A percentile compares a stretch with the other conserved stretches of the same genome.
These are phyloP conservation scores for Colletotrichum costaricense DNA, from an alignment of 2,329 filamentous ascomycete genomes.

Conservation along the genomic window DNA sequence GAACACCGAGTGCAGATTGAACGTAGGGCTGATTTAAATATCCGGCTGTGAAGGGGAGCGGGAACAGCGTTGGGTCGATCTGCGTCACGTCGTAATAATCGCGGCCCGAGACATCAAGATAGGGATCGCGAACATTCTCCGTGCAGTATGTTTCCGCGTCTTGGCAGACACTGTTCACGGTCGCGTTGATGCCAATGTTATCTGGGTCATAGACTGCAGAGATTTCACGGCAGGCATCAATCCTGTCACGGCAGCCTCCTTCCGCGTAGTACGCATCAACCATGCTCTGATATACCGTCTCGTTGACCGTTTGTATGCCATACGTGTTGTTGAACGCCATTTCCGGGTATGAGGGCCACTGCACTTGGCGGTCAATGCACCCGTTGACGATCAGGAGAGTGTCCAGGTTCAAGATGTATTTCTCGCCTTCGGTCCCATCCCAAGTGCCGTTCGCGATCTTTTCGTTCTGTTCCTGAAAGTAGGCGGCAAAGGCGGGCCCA, in stretches of 20 bases:
- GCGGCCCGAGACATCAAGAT: slow-evolving; percentile 9
- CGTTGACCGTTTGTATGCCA: slow-evolving; percentile 44
- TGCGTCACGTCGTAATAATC: slow-evolving; percentile 39
- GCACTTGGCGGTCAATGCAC: slow-evolving; percentile 59
- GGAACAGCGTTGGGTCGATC: slow-evolving; percentile 36
- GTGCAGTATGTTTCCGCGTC: slow-evolving; percentile 31
- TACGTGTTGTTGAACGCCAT: slow-evolving; percentile 49
- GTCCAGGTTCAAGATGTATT: slow-evolving; percentile 56
- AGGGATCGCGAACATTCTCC: slow-evolving; percentile 30
- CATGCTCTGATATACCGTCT: slow-evolving; percentile 44
- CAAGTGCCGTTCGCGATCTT: slow-evolving; percentile 55
- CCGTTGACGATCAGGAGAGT: slow-evolving; percentile 68
- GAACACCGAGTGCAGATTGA: slow-evolving; percentile 71
- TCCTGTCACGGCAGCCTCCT: slow-evolving; percentile 64
- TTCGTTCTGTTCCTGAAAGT: slow-evolving; percentile 67
- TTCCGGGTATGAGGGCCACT: slow-evolving; percentile 46
- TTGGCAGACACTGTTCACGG: slow-evolving; percentile 38
- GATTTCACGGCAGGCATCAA: slow-evolving; percentile 61
- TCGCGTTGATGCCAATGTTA: slow-evolving; percentile 41
- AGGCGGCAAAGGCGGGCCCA: slow-evolving; percentile 65
- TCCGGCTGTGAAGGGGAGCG: slow-evolving; percentile 27
- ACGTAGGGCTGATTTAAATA: slow-evolving; percentile 48
- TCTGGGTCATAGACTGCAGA: slow-evolving; percentile 39
- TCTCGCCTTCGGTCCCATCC: slow-evolving; percentile 46
- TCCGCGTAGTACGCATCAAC: slow-evolving; percentile 43